Conservation (phyloP, 2,329 filamentous ascomycete genomes). For the Penicillium italicum region DNA sequence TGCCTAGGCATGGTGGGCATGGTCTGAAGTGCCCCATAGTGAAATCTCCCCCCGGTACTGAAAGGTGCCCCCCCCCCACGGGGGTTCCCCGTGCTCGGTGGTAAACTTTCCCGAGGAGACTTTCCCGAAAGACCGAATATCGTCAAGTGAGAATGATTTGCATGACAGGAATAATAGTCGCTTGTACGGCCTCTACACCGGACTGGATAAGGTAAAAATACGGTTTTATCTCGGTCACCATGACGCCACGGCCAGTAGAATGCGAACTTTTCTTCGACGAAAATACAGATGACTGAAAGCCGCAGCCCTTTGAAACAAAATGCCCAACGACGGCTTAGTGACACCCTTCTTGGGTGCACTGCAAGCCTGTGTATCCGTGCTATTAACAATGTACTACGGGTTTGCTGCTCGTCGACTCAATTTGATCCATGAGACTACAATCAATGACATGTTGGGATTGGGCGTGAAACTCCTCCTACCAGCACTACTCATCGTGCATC, state of each 20-base stretch:
- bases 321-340: neutral
- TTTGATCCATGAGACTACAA: neutral
- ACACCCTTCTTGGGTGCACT: neutral
- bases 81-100: neutral
- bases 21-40: too few species aligned
- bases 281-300: neutral
- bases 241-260: slow-evolving; percentile 1
- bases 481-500: neutral
- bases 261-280: neutral
- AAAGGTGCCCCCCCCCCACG: too few species aligned
- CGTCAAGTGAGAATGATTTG: too few species aligned
- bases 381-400: neutral
- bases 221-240: slow-evolving; percentile 11
- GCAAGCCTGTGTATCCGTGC: neutral
- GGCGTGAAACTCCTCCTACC: neutral
- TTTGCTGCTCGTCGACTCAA: neutral
- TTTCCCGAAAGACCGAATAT: neutral
- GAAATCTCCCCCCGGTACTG: too few species aligned
- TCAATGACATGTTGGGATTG: neutral
- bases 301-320: neutral
- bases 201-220: neutral
- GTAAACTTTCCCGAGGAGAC: neutral
- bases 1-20: too few species aligned
- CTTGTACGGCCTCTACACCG: neutral
- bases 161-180: too few species aligned